Base-by-base conservation (phyloP, 495 filamentous ascomycete genomes). In the Aspergillus indologenus region DNA sequence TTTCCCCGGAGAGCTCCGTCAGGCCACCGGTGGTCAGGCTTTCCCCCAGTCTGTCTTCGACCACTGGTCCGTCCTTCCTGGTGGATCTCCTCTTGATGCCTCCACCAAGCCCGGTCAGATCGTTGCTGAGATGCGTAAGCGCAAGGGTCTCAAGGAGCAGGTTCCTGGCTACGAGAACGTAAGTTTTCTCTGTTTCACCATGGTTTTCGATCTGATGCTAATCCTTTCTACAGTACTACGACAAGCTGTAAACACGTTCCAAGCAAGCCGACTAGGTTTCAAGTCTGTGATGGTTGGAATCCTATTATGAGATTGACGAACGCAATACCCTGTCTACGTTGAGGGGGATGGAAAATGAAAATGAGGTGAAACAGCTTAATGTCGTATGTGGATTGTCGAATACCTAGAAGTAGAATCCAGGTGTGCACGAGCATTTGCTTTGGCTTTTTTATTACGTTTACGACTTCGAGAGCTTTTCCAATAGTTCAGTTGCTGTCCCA, bases 21-120 rank as follows among this genome's bases (percentile, higher is more conserved):
- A 85, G 65, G 83, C 84, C 74, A 99, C 94, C 62, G 90, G 88
- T 76, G 94, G 94, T 68, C 94, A 98, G 83, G 94, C 94, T 62
- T 99, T 99, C 91, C 94, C 94, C 67, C 93, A 97, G 82, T 87
- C 84, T 60, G 91, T 99, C 68, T 98, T 99, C 83, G 92, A 97
- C 75, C 94, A 99, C 81, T 99, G 91, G 91, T 86, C 92, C 77
- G 79, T 94, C 65, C 85, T 98, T 54, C 90, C 92, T 63, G 94
- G 94, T 85, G 94, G 94, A 67, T 94, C 90, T 61, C 88, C 91
- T 68, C 85, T 98, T 65, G 95, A 99, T 75, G 62, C 75, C 67
- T 88, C 88, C 65, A 87, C 87, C 62, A 93, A 91, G 87, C 83
- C 89, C 74, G 95, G 94, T 73, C 77, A 86, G 71, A 79, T 96